phyloP scores from a whole-genome alignment of 176 grass and related monocot genomes.

The Avena eriantha region DNA sequence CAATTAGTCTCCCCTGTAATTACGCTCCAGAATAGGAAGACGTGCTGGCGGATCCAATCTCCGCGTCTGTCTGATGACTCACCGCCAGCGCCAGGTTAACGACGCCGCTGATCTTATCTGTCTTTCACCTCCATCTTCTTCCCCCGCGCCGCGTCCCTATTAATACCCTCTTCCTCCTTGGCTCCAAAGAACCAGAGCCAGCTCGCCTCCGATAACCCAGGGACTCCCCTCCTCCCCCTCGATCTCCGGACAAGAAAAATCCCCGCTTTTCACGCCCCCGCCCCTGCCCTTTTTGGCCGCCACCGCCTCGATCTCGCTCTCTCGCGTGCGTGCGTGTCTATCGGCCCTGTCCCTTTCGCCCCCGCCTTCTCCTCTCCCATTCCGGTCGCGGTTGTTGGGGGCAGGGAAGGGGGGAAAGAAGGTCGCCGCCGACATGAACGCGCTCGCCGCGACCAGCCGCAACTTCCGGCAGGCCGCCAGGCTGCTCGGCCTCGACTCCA shows the following conservation, averaged over 20 bases:
- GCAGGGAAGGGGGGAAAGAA: not conserved
- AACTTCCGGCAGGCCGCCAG: slow-evolving; percentile 77
- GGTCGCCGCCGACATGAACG: slow-evolving; percentile 63
- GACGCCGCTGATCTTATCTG: not conserved
- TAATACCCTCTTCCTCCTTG: slow-evolving; percentile 38
- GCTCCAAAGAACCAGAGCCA: slow-evolving; percentile 19
- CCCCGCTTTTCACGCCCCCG: slow-evolving; percentile 18
- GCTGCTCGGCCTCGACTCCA: slow-evolving; percentile 84
- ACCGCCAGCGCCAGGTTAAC: not conserved
- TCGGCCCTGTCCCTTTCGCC: slow-evolving; percentile 16
- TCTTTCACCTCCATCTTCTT: not conserved
- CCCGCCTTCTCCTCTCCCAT: not conserved
- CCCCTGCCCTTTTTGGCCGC: slow-evolving; percentile 40
- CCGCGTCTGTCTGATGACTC: not conserved
- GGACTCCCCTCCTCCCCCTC: slow-evolving; percentile 15
- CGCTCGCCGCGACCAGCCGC: slow-evolving; percentile 85
- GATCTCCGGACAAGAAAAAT: slow-evolving; percentile 26
- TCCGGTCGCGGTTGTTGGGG: slow-evolving; percentile 15
- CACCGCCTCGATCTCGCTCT: slow-evolving; percentile 12
- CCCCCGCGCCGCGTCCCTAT: slow-evolving; percentile 40
- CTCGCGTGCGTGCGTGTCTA: slow-evolving; percentile 21
- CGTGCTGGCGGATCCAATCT: slow-evolving; percentile 13
- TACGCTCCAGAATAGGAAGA: not conserved
- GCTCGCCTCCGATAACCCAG: slow-evolving; percentile 8
- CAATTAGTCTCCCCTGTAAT: not conserved